phyloP scores from a whole-genome alignment of 192 early-diverging fungal genomes.

The Dispira parvispora region DNA sequence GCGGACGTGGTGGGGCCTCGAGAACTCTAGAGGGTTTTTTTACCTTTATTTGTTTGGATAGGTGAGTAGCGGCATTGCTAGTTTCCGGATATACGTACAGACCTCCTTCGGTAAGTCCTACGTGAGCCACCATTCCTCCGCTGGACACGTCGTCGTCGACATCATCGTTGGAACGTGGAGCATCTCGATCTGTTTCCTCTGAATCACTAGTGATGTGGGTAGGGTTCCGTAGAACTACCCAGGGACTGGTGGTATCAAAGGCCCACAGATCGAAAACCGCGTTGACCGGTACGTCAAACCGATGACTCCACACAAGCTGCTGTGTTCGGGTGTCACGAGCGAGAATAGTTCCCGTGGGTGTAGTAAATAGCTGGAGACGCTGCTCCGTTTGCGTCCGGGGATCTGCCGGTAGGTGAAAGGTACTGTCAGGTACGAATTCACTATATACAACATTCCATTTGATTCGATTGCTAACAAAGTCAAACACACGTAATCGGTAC shows the following conservation, averaged over 20 bases:
- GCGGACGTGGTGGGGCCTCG: background rate
- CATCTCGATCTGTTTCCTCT: background rate
- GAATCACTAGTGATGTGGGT: background rate
- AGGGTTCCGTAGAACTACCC: background rate
- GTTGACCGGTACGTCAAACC: background rate
- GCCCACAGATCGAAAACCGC: constrained; percentile 3
- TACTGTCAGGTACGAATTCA: constrained; percentile 1
- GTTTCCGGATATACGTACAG: background rate
- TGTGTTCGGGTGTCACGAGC: background rate
- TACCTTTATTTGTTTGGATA: no score
- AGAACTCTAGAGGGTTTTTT: background rate
- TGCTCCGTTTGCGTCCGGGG: background rate
- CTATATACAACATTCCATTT: constrained; percentile 4
- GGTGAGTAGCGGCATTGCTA: no score
- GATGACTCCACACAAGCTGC: background rate
- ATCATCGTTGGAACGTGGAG: background rate
- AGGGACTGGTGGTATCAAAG: background rate
- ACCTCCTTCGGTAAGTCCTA: background rate
- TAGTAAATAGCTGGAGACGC: background rate
- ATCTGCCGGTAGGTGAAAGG: background rate
- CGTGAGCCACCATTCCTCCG: background rate
- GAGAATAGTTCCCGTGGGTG: background rate
- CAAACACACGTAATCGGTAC: constrained; percentile 1
- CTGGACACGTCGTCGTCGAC: background rate
- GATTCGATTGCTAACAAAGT: constrained; percentile 12